Percentiles rank a stretch among this genome's conserved stretches.
phyloP scores from a whole-genome alignment of 1,284 basidiomycete species.

The Sporisorium exsertum region DNA sequence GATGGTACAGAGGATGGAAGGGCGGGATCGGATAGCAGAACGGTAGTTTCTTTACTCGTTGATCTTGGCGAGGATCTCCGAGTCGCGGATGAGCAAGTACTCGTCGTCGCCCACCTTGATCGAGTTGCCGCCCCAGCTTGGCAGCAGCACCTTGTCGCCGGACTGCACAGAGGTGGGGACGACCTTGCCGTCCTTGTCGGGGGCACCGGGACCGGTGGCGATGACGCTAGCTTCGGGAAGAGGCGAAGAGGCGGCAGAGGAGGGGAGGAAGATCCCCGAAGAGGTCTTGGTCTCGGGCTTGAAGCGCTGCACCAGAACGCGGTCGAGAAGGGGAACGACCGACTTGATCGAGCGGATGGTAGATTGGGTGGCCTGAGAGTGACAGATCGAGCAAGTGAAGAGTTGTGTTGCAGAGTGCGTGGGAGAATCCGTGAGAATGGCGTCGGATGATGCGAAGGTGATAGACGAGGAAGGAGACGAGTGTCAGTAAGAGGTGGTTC shows the following conservation, averaged over 20 bases:
- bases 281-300: constrained; percentile 77
- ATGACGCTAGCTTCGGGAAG: constrained; percentile 97
- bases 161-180: constrained; percentile 84
- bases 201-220: constrained; percentile 91
- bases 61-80: constrained; percentile 96
- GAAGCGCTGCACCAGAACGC: constrained; percentile 96
- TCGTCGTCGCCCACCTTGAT: constrained; percentile 99
- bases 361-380: constrained; percentile 49
- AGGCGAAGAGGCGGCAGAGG: constrained; percentile 82
- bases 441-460: constrained; percentile 5
- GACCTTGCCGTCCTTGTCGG: constrained; percentile 83
- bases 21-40: not conserved
- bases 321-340: constrained; percentile 91
- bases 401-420: not conserved
- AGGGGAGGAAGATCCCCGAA: constrained; percentile 88
- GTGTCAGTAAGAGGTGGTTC: not conserved
- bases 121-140: constrained; percentile 93
- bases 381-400: no score
- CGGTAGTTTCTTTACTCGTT: constrained; percentile 80
- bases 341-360: constrained; percentile 81
- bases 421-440: constrained; percentile 2
- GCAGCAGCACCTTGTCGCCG: constrained; percentile 92
- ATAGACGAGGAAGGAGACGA: not conserved
- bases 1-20: constrained; percentile 22
- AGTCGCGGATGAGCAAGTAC: constrained; percentile 93